Percentiles rank a stretch among this genome's conserved stretches.
phyloP scores from a whole-genome alignment of 768 basidiomycete species.

The Mycena capillaripes region DNA sequence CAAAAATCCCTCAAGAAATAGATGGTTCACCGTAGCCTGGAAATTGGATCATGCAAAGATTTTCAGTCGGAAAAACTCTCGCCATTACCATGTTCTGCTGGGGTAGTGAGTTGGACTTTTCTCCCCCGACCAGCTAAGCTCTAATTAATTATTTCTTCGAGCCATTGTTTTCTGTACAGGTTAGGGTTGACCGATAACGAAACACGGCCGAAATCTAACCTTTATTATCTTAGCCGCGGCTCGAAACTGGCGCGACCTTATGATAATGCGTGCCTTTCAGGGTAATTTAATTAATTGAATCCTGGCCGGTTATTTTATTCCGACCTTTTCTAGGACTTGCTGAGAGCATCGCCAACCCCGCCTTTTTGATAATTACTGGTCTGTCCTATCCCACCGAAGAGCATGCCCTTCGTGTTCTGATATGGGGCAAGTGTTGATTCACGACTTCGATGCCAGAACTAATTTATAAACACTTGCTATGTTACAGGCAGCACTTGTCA shows the following conservation, averaged over 20 bases:
- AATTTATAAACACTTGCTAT: too few relatives aligned
- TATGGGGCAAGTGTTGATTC: not conserved
- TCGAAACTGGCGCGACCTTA: constrained; percentile 3
- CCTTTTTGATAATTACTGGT: constrained; percentile 1
- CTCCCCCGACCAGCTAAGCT: not conserved
- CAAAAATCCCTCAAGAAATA: not conserved
- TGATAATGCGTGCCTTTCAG: constrained; percentile 6
- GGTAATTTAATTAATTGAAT: not conserved
- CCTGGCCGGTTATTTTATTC: too few relatives aligned
- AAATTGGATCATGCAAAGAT: constrained; percentile 14
- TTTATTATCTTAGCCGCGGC: not conserved
- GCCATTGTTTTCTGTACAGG: constrained; percentile 13
- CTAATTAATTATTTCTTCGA: not conserved
- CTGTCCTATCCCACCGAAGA: constrained; percentile 13
- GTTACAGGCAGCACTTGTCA: not conserved
- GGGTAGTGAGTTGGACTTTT: not conserved
- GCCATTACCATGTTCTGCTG: not conserved
- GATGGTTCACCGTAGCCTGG: not conserved
- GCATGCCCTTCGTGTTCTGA: constrained; percentile 5
- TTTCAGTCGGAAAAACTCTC: constrained; percentile 8
- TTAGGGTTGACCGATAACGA: not conserved
- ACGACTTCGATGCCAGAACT: not conserved
- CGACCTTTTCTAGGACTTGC: not conserved
- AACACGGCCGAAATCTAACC: not conserved
- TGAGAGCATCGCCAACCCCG: not conserved